These are phyloP conservation scores for Aspergillus sp. DNA, from an alignment of 2,329 filamentous ascomycete species.

Conservation along the genomic window DNA sequence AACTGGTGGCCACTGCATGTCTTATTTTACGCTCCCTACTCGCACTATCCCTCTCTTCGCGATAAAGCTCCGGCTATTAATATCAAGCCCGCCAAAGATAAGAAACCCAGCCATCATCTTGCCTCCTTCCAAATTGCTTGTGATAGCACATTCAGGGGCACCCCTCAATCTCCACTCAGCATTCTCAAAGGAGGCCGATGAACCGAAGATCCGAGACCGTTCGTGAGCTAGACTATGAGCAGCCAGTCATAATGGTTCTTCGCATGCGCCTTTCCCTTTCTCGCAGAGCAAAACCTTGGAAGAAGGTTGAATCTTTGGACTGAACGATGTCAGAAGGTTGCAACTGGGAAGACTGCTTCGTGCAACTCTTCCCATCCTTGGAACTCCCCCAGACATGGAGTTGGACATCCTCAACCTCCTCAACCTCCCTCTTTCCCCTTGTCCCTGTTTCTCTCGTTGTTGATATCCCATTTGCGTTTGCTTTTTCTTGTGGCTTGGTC, in stretches of 20 bases:
- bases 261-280: background rate
- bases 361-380: background rate
- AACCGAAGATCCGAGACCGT: conserved; percentile 13
- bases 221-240: conserved; percentile 2
- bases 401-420: conserved; percentile 5
- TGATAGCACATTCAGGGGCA: conserved; percentile 9
- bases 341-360: too few relatives aligned
- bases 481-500: background rate
- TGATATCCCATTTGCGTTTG: conserved; percentile 1
- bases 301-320: background rate
- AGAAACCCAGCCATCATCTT: background rate
- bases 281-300: background rate
- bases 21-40: background rate
- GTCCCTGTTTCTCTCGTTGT: background rate
- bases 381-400: conserved; percentile 1
- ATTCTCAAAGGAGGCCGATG: conserved; percentile 8
- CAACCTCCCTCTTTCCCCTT: background rate
- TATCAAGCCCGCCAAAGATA: background rate
- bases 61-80: background rate
- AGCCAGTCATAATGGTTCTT: conserved; percentile 11
- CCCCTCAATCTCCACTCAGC: conserved; percentile 4
- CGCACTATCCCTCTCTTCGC: background rate
- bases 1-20: background rate
- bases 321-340: background rate
- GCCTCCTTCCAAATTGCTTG: background rate